Evolutionary conservation across 1,284 basidiomycete genomes (phyloP), one percentile per base, ranked within the genome.

Genomic region (Hemileia vastatrix): DNA sequence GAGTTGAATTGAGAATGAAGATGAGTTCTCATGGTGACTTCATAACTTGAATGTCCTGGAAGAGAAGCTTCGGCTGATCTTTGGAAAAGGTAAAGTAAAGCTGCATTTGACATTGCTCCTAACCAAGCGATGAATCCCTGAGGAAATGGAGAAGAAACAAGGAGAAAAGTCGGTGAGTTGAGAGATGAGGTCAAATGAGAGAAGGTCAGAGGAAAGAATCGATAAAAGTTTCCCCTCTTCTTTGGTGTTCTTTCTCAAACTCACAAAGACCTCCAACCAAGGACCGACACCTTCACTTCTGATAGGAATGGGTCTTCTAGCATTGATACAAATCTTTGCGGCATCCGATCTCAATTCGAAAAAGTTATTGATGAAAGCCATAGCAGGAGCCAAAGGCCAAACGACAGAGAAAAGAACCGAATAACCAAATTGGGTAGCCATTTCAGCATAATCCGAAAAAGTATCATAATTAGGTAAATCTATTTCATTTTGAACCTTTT

Each of bases 321-420:
- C 82, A 72, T 95, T 91, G 13, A 86, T 83, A 4, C 86, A 85
- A 73, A 98, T 88, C 80, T 98, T 98, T 81, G 94, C 86, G 1
- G 94, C 92, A 75, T 98, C 95, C 1, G 86, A 88, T 27, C 93
- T 84, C 6, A 93, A 78, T 77, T 98, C 95, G 68, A 98, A 80
- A 27, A 62, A 62, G 23, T 62, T 62, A 33, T 62, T 62, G 57
- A 76, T 66, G 23, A 73, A 71, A 1, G 68, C 71, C 67, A 75
- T 73, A 1, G 75, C 65, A 1, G 73, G 85, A 3, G 90, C 88
- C 15, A 98, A 80, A 0, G 93, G 91, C 94, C 93, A 98, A 63
- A 94, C 89, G 31, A 89, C 86, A 47, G 86, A 88, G 90, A 92
- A 97, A 32, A 96, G 79, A 2, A 84, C 84, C 27, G 95, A 84